Conservation (phyloP, 495 filamentous ascomycete genomes). For the Antarctomyces pellizariae region DNA sequence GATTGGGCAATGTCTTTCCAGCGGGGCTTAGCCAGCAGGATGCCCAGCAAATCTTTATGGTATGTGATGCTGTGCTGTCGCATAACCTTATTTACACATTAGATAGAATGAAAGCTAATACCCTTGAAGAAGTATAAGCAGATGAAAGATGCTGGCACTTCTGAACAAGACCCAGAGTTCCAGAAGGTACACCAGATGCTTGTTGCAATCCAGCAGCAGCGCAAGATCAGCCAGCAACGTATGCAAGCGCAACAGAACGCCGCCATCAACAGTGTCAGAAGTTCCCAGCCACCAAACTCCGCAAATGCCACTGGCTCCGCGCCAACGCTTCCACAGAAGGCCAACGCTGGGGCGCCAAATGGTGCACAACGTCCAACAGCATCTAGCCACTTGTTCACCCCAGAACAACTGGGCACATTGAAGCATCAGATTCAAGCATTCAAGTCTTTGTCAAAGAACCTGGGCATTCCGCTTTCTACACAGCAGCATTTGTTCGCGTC, state of each 20-base stretch:
- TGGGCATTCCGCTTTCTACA: conserved; percentile 45
- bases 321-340: conserved; percentile 20
- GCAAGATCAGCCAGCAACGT: conserved; percentile 22
- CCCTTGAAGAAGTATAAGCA: conserved; percentile 49
- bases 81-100: no score
- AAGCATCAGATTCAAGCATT: conserved; percentile 64
- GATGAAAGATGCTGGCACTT: conserved; percentile 55
- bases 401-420: conserved; percentile 45
- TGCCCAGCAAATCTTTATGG: conserved; percentile 35
- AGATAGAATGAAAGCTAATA: conserved; percentile 8
- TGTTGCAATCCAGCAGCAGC: conserved; percentile 37
- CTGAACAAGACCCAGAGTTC: conserved; percentile 56
- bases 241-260: conserved; percentile 23
- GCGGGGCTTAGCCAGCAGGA: conserved; percentile 33
- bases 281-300: conserved; percentile 9
- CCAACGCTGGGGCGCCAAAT: conserved; percentile 14
- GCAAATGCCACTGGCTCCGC: conserved; percentile 15
- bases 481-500: conserved; percentile 55
- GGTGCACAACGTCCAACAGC: conserved; percentile 16
- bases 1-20: conserved; percentile 30
- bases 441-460: conserved; percentile 58
- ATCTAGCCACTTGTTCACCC: conserved; percentile 32
- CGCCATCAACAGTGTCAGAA: conserved; percentile 20
- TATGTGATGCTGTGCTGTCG: conserved; percentile 18
- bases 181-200: conserved; percentile 49